Base-by-base conservation (phyloP, 106 monocot species). In the Apostasia ramifera region DNA sequence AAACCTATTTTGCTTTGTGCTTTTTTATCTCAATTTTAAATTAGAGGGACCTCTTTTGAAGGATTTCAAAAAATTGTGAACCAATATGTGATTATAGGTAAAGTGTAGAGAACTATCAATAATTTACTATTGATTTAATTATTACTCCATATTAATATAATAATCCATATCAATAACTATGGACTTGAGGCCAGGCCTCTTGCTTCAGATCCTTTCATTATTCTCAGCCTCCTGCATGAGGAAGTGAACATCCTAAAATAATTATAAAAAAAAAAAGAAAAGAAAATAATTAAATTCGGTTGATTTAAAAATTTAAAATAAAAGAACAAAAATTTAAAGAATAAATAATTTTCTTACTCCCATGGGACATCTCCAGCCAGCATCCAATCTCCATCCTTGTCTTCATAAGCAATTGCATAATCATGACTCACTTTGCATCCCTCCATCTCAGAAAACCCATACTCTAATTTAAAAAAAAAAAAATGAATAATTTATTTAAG, bases 341-440 rank as follows among this genome's bases (percentile, higher is more conserved):
- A 57, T 12, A 41, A 14, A 3, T 2, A 48, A 6, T 12, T 39
- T 1, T 83, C 91, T 84, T 78, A 87, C 87, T 83, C 81, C 88
- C 84, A 94, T 39, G 94, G 94, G 11, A 94, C 90, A 72, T 94
- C 94, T 53, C 91, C 94, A 40, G 78, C 85, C 50, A 94, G 59
- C 94, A 94, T 94, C 78, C 80, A 82, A 57, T 91, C 94, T 8
- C 85, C 94, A 73, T 94, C 94, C 62, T 91, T 91, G 71, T 95
- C 95, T 70, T 95, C 88, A 51, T 90, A 94, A 8, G 87, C 66
- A 56, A 94, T 75, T 12, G 81, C 80, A 44, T 75, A 75, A 38
- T 82, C 77, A 4, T 14, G 8, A 5, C 53, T 55, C 37, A 65
- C 52, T 40, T 44, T 42, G 49, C 48, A 70, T 53, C 78, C 63